Evolutionary conservation across 352 stramenopile genomes (phyloP), one percentile per base, ranked within the genome.

Genomic region (Globisporangium nunn): DNA sequence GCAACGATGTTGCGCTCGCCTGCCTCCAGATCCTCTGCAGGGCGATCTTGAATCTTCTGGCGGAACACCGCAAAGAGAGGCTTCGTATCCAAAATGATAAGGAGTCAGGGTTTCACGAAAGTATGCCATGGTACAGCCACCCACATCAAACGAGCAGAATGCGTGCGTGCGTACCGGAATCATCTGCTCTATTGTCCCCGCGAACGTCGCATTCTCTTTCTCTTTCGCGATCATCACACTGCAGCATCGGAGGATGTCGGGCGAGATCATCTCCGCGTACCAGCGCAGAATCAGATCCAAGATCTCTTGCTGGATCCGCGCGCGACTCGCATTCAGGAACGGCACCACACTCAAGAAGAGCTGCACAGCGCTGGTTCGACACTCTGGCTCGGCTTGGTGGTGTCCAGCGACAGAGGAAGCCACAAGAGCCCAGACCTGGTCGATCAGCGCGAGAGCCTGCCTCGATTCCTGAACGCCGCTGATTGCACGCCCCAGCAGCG

Each of bases 401-500:
- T 86, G 63, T 12, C 58, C 61, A 11, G 53, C 40, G 28, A 83
- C 69, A 5, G 75, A 66, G 39, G 61, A 52, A 46, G 54, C 64
- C 10, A 85, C 58, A 10, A 84, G 56, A 29, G 70, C 30, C 80
- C 80, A 90, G 3, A 90, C 46, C 56, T 86, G 75, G 12, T 72
- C 65, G 4, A 75, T 50, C 40, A 88, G 50, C 0, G 54, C 52
- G 10, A 61, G 46, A 3, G 70, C 63, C n/a, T 81, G 67, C 1
- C 40, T 35, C 14, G 58, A 35, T 18, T 70, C 64, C 48, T 77
- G 62, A 11, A 85, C 61, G 30, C 79, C 79, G 45, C 62, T 61
- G 50, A 87, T 70, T n/a, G 77, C 77, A 40, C 80, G 71, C 17
- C 77, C 70, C n/a, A 88, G 62, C 18, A 88, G 58, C 37, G 71